Base-by-base conservation (phyloP, 176 grass and related monocot species). In the Bonia amplexicaulis region DNA sequence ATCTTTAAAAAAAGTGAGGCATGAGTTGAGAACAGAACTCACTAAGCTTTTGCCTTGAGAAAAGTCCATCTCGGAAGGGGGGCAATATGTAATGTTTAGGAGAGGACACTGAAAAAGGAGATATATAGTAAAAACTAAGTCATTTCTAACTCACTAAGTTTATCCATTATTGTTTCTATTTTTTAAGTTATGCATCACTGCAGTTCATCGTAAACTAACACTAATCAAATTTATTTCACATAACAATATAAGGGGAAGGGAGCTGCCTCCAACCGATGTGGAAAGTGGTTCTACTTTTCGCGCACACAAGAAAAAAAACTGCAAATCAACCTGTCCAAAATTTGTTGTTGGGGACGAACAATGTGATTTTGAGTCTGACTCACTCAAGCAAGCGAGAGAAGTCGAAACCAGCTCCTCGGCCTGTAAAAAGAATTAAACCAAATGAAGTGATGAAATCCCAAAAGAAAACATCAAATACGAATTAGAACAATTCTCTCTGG, bases 51-150 rank as follows among this genome's bases (percentile, higher is more conserved):
- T 98, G 25, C 92, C 91, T 26, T 87, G 78, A 41, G 91, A 90
- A 47, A 98, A 76, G 74, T 95, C 83, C 54, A 74, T 83, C 83
- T 95, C 93, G 3, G 93, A 88, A 78, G 95, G 80, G 69, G 95
- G 91, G 51, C 93, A 98, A 82, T 92, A 98, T 13, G 87, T 95
- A 80, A 98, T 82, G 60, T 98, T 98, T 79, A 98, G 74, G 45
- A 98, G 89, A 46, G 90, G 95, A 84, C 95, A 98, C 93, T 94
- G 79, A 52, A 88, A 93, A 95, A 46, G 37, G 20, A 52, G 45
- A 67, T 42, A 86, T 55, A 88, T 35, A 82, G 62, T 7, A 83
- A 80, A 80, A 69, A 71, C 6, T 47, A 67, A 44, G 58, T 76
- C 41, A 69, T 74, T 71, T 76, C 5, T 42, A 85, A 92, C 37